Evolutionary conservation across 1,139 yeast species (phyloP), one percentile per base, ranked within the genome.

Genomic region (Yamadazyma conglobata): DNA sequence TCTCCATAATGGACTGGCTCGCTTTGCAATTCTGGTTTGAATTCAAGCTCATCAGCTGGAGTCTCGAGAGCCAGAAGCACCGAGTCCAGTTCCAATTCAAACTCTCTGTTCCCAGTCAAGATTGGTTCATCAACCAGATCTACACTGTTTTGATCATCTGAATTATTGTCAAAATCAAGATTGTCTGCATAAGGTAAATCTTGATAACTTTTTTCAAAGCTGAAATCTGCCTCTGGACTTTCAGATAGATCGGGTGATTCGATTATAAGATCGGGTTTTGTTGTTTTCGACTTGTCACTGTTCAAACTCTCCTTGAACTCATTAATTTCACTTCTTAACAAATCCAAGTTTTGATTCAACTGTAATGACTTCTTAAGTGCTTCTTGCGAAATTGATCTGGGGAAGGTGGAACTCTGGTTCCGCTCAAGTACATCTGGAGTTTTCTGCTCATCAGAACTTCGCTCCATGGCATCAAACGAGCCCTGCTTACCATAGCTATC

Each of bases 291-390:
- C 10, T 37, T 27, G 12, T 62, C 69, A 29, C 50, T 55, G 26
- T 55, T 56, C 40, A 67, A 53, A 35, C 69, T 64, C 34, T 68
- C 73, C 34, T 67, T 68, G 39, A 68, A 69, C 34, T 68, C 73
- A 39, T 67, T 67, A 35, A 69, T 65, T 43, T 69, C 75, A 15
- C 58, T 52, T 32, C 73, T 47, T 33, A 69, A 55, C 33, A 66
- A 43, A 38, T 67, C 70, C 37, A 69, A 56, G 37, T 67, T 66
- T 32, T 65, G 70, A 37, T 65, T 65, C 46, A 68, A 51, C 32
- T 64, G 64, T 26, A 32, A 30, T 3, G 48, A 38, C 34, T 61
- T 60, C 15, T 26, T 38, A 24, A 50, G 46, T 11, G 54, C 49
- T 25, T 43, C 46, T 10, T 34, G 33, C 16, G 28, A 25, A 24